These are phyloP conservation scores for Curvularia spicifera DNA, from an alignment of 2,329 filamentous ascomycete genomes.

Conservation along the genomic window DNA sequence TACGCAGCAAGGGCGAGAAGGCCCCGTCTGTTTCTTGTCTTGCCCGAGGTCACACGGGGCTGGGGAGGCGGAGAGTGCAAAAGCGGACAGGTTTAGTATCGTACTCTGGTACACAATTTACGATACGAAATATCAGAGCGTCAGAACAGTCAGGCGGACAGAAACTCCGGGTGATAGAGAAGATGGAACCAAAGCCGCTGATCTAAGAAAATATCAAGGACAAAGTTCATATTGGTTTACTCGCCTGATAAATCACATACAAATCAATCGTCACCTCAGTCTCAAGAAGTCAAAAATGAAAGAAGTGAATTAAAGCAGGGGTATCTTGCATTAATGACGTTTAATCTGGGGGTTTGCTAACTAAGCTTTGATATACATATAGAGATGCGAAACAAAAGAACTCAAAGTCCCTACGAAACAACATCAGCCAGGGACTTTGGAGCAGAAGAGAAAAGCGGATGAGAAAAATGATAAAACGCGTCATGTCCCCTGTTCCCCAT, in stretches of 20 bases:
- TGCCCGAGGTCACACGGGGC: background rate
- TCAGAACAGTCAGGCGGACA: background rate
- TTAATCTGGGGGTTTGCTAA: background rate
- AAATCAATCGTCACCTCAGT: background rate
- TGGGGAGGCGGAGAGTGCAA: background rate
- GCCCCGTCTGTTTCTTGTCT: background rate
- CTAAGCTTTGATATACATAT: background rate
- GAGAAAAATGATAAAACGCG: background rate
- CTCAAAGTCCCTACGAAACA: too few relatives aligned
- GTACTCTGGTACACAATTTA: background rate
- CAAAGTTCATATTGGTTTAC: background rate
- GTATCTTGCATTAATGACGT: conserved; percentile 15
- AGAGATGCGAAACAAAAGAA: background rate
- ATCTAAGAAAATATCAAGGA: background rate
- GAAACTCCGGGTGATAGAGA: background rate
- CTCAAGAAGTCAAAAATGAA: background rate
- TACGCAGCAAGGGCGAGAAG: background rate
- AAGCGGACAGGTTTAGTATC: background rate
- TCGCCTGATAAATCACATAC: background rate
- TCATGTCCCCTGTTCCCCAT: too few relatives aligned
- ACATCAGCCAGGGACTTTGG: too few relatives aligned
- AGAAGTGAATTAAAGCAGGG: conserved; percentile 4
- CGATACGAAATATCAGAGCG: background rate
- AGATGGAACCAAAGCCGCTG: background rate
- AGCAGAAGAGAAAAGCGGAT: background rate